Base-by-base conservation (phyloP, 2,329 filamentous ascomycete genomes). In the Ophiostoma montium region DNA sequence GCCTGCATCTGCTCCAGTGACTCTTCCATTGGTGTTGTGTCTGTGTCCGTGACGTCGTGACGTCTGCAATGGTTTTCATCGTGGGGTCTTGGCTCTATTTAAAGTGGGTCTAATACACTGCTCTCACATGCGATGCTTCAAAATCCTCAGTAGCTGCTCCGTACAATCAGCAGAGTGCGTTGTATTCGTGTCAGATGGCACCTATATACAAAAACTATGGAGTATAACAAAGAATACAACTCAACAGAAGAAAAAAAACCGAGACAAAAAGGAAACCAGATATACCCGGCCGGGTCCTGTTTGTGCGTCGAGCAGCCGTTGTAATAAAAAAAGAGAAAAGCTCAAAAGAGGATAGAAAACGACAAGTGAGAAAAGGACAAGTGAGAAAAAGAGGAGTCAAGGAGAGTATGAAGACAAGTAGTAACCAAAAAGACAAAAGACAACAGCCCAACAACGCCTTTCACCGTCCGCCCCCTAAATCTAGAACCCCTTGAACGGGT, bases 1-100 rank as follows among this genome's bases (percentile, higher is more conserved):
- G 80, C 70, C 58, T 86, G 81, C 50, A 92, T 68, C 54, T 85
- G 80, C 52, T 95, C 89, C 65, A 92, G 78, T 10, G 71, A 67
- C 60, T 78, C 74, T 16, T 31, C 18, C 18, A 35, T 23, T 35
- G 43, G 16, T n/a, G 31, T 23, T 3, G 32, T 16, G 13, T 10
- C 7, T n/a, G 35, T 36, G 15, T 3, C 3, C 18, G 13, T 41
- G 38, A 41, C 16, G 19, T 38, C 19, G 47, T 42, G 35, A 27
- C 35, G 44, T 19, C 3, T 41, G 21, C 23, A 23, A 45, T 32
- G 19, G 33, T 48, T 43, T 43, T 39, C 23, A 19, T 41, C 47
- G 47, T 48, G 39, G 41, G 41, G 41, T 38, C 16, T 49, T 36
- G 21, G 33, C 35, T 16, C 35, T 35, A 23, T 33, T 12, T 7